Percentiles rank a stretch among this genome's conserved stretches.
Conservation (phyloP, 306 rosid genomes). For the Boehmeria nivea region DNA sequence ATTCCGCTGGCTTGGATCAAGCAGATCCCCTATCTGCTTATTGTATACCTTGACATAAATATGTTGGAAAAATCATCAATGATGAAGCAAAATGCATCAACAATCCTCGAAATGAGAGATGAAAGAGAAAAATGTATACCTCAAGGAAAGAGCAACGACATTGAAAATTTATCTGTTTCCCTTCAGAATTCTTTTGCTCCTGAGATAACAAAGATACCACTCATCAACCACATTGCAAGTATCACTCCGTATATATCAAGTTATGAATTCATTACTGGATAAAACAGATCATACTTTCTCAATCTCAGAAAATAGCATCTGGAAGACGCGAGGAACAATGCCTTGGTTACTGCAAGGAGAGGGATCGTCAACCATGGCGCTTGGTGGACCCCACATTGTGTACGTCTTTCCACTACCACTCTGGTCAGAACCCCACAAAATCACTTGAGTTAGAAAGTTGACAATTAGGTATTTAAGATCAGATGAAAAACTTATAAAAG, state of each 20-base stretch:
- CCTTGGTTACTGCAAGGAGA: constrained; percentile 53
- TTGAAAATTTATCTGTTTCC: constrained; percentile 73
- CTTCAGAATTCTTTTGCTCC: constrained; percentile 67
- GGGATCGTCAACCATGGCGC: constrained; percentile 74
- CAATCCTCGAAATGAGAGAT: neutral
- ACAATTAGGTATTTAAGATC: neutral
- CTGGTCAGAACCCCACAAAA: constrained; percentile 28
- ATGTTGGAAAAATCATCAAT: neutral
- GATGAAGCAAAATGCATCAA: constrained; percentile 10
- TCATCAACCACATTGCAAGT: constrained; percentile 1
- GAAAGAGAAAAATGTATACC: constrained; percentile 32
- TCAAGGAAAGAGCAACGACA: constrained; percentile 92
- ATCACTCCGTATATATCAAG: neutral
- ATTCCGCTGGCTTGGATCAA: constrained; percentile 52
- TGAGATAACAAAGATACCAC: constrained; percentile 23
- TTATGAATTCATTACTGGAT: neutral
- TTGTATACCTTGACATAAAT: constrained; percentile 33
- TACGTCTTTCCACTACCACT: constrained; percentile 90
- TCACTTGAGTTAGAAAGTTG: neutral
- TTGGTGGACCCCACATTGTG: constrained; percentile 94
- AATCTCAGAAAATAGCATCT: constrained; percentile 71
- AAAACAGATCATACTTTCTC: constrained; percentile 50
- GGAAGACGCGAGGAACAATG: constrained; percentile 76
- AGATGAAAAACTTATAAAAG: neutral
- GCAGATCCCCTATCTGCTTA: constrained; percentile 52